Conservation (phyloP, 2,329 filamentous ascomycete species). For the Colletotrichum spaethianum region DNA sequence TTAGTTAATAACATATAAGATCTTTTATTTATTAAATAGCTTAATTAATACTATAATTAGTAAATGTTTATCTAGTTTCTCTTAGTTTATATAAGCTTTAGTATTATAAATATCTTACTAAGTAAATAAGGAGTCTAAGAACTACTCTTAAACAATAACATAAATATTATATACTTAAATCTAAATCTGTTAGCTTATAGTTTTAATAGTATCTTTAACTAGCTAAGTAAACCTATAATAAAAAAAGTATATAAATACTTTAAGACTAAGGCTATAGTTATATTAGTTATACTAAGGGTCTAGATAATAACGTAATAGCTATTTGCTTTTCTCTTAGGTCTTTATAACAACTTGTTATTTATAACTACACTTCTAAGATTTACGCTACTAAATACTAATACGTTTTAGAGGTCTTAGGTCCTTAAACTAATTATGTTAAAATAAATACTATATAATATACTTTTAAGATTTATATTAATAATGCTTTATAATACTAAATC, state of each 20-base stretch:
- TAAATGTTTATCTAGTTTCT: background rate
- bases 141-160: no score
- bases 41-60: no score
- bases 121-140: slow-evolving; percentile 31
- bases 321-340: background rate
- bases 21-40: slow-evolving; percentile 11
- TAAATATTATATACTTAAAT: slow-evolving; percentile 20
- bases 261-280: background rate
- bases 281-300: background rate
- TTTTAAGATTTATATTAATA: background rate
- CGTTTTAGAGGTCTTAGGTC: background rate
- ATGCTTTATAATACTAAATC: background rate
- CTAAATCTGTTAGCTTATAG: background rate
- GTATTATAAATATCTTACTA: slow-evolving; percentile 42
- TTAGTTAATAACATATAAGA: slow-evolving; percentile 42
- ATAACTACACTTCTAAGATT: slow-evolving; percentile 32
- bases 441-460: background rate
- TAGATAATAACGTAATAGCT: background rate
- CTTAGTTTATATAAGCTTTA: background rate
- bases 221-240: background rate
- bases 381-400: slow-evolving; percentile 22
- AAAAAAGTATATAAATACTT: background rate
- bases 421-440: background rate
- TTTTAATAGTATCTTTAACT: background rate
- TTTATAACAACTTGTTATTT: background rate